Percentiles rank a stretch among this genome's conserved stretches.
Evolutionary conservation across 2,329 filamentous ascomycete genomes (phyloP).

Genomic region (Verticillium albo-atrum): DNA sequence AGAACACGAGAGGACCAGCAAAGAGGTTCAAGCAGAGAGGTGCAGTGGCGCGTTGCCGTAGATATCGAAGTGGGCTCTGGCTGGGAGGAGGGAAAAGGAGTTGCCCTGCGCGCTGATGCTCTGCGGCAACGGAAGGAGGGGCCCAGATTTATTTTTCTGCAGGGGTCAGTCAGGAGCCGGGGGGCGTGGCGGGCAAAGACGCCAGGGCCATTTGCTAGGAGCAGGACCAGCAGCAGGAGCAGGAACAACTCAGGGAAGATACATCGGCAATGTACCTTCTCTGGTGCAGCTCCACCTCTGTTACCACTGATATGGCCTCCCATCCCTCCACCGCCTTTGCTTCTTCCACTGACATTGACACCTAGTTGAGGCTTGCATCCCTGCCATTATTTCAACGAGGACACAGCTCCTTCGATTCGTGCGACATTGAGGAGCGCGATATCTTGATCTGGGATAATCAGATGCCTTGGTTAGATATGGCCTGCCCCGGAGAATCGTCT

Average conservation of each 20-base stretch:
- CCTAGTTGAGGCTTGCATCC: background rate
- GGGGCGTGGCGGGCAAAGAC: background rate
- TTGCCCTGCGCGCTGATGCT: background rate
- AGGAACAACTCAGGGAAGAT: background rate
- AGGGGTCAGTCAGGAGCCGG: background rate
- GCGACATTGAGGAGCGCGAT: background rate
- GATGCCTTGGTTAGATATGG: background rate
- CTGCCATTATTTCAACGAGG: background rate
- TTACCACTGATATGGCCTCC: background rate
- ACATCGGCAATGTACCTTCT: background rate
- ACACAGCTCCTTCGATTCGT: background rate
- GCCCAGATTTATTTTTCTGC: conserved; percentile 31
- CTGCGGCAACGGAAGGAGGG: conserved; percentile 24
- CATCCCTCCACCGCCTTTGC: background rate
- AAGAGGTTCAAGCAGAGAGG: background rate
- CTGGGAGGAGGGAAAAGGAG: conserved; percentile 9
- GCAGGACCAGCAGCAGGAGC: background rate
- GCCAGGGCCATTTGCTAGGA: background rate
- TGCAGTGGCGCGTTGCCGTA: conserved; percentile 10
- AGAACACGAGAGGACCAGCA: background rate
- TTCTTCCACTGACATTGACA: background rate
- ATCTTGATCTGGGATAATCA: too few relatives aligned
- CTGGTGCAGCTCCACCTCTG: background rate
- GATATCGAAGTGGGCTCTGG: conserved; percentile 8
- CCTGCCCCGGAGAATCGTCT: background rate